phyloP scores from a whole-genome alignment of 2,329 filamentous ascomycete species.

The Neofusicoccum umdonicola region DNA sequence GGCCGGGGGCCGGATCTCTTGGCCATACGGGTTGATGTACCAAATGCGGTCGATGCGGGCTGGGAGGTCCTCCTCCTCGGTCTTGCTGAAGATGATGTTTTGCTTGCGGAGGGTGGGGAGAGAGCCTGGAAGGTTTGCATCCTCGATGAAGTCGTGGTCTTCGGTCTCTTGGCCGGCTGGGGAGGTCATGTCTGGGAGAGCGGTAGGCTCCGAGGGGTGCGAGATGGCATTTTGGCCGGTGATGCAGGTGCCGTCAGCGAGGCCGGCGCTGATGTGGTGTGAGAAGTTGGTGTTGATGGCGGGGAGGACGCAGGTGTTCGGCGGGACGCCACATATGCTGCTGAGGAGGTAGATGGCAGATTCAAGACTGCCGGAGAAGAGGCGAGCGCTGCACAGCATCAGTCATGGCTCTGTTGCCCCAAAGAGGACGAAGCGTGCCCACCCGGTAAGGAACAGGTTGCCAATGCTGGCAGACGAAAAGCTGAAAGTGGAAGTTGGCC shows the following conservation, averaged over 20 bases:
- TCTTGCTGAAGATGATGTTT: constrained; percentile 80
- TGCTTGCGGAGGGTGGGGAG: constrained; percentile 75
- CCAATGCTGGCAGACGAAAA: constrained; percentile 52
- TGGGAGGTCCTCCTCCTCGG: constrained; percentile 69
- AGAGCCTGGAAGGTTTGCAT: constrained; percentile 78
- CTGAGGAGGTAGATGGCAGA: constrained; percentile 87
- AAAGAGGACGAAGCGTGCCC: constrained; percentile 26
- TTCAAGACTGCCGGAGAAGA: constrained; percentile 92
- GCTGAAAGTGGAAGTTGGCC: constrained; percentile 49
- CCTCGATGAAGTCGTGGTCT: constrained; percentile 67
- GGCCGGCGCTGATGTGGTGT: constrained; percentile 84
- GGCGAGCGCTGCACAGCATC: constrained; percentile 55
- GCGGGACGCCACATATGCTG: constrained; percentile 80
- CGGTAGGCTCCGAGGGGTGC: constrained; percentile 70
- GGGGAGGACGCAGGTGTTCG: constrained; percentile 74
- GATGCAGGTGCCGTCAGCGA: constrained; percentile 73
- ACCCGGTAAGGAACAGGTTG: constrained; percentile 52
- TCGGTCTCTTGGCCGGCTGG: constrained; percentile 37
- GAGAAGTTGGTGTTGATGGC: constrained; percentile 95
- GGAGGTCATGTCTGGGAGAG: constrained; percentile 27
- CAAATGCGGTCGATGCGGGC: constrained; percentile 78
- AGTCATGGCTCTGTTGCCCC: constrained; percentile 56
- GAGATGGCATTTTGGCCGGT: constrained; percentile 92
- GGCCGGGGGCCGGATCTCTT: constrained; percentile 82
- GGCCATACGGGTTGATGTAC: constrained; percentile 99